Percentiles rank a stretch among this genome's conserved stretches.
Evolutionary conservation across 2,329 filamentous ascomycete genomes (phyloP).

Genomic region (Furcasterigmium furcatum): DNA sequence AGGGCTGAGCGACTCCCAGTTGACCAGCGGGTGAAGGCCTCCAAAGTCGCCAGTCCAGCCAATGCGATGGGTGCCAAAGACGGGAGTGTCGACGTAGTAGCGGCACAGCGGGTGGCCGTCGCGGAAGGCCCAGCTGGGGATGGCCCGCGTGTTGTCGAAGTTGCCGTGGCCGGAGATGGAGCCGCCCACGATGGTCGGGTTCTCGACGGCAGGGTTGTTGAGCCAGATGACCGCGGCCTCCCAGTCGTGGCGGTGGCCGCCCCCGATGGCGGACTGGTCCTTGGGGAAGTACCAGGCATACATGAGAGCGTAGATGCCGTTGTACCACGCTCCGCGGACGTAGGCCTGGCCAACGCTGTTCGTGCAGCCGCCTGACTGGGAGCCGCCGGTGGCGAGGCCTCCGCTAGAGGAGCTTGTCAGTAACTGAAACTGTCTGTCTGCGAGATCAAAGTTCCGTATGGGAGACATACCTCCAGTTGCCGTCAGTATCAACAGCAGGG

Average conservation of each 20-base stretch:
- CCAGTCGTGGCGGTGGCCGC: constrained; percentile 38
- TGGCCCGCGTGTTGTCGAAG: constrained; percentile 17
- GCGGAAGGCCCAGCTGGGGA: background rate
- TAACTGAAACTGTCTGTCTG: background rate
- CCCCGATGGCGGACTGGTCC: constrained; percentile 2
- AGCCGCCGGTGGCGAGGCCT: constrained; percentile 27
- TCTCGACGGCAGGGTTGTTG: constrained; percentile 9
- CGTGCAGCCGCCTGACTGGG: constrained; percentile 6
- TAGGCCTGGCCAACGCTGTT: background rate
- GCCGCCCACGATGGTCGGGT: constrained; percentile 28
- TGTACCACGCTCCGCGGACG: constrained; percentile 22
- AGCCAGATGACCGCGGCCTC: constrained; percentile 30
- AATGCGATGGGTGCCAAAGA: constrained; percentile 1
- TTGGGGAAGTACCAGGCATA: constrained; percentile 28
- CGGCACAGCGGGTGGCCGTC: background rate
- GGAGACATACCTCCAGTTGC: background rate
- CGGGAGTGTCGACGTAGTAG: background rate
- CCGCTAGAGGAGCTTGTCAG: constrained; percentile 17
- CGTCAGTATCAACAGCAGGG: background rate
- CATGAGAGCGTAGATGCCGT: constrained; percentile 31
- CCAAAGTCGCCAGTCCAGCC: background rate
- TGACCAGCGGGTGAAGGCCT: background rate
- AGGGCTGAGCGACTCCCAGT: background rate
- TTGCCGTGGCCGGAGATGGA: constrained; percentile 32
- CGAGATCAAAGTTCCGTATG: background rate